Conservation (phyloP, 2,329 filamentous ascomycete species). For the Fusarium dlaminii region DNA sequence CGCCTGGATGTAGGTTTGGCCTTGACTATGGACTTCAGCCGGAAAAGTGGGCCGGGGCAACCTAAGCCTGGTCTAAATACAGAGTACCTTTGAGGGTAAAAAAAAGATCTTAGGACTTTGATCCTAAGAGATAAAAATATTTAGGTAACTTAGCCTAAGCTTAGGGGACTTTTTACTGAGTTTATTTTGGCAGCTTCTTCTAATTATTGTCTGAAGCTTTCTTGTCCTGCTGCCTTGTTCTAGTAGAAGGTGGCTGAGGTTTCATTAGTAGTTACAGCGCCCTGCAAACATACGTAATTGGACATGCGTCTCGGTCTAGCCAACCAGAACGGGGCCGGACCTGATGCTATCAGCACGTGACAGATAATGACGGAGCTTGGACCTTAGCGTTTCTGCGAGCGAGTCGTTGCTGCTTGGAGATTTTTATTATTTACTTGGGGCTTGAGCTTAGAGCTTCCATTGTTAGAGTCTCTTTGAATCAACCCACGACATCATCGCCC, state of each 20-base stretch:
- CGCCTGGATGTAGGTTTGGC: not conserved
- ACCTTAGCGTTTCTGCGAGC: conserved; percentile 31
- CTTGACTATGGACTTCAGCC: not conserved
- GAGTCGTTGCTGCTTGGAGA: conserved; percentile 46
- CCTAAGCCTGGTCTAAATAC: not conserved
- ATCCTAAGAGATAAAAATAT: not conserved
- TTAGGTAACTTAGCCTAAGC: not conserved
- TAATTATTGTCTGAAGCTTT: no score
- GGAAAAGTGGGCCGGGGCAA: not conserved
- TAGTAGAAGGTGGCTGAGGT: conserved; percentile 35
- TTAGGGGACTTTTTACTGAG: not conserved
- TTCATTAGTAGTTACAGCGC: conserved; percentile 18
- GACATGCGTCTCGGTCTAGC: conserved; percentile 10
- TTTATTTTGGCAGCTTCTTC: not conserved
- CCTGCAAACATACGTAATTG: conserved; percentile 45
- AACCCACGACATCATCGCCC: conserved; percentile 27
- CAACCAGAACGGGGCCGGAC: conserved; percentile 33
- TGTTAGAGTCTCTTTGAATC: conserved; percentile 10
- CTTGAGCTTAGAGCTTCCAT: conserved; percentile 22
- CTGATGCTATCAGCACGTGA: conserved; percentile 46
- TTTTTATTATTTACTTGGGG: conserved; percentile 49
- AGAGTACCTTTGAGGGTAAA: not conserved
- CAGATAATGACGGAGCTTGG: conserved; percentile 23
- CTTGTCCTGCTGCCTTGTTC: conserved; percentile 32
- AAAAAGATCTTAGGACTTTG: not conserved